Evolutionary conservation across 2,329 filamentous ascomycete species (phyloP).

Genomic region (Xylaria sp.): DNA sequence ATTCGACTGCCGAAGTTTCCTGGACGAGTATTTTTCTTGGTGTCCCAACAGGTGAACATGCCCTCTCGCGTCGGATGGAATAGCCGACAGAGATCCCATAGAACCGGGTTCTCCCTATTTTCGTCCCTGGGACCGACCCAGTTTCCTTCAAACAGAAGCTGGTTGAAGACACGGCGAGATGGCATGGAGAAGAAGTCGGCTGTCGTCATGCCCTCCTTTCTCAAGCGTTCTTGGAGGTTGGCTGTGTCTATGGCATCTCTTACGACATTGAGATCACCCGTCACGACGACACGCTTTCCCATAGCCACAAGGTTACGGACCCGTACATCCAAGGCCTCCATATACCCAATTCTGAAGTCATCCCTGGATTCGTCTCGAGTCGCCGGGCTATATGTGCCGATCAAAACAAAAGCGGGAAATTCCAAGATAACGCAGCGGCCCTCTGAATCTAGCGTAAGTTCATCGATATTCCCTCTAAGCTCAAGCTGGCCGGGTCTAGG

Average conservation of each 20-base stretch:
- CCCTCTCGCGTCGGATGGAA: constrained; percentile 82
- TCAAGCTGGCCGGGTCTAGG: constrained; percentile 79
- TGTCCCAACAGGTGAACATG: constrained; percentile 99
- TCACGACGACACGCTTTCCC: constrained; percentile 86
- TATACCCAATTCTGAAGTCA: constrained; percentile 82
- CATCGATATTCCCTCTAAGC: constrained; percentile 71
- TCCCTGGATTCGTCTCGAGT: constrained; percentile 85
- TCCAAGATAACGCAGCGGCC: constrained; percentile 91
- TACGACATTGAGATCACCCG: constrained; percentile 88
- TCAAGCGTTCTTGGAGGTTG: constrained; percentile 74
- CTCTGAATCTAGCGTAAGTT: constrained; percentile 82
- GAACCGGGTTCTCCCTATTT: constrained; percentile 73
- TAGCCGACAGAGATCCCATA: constrained; percentile 85
- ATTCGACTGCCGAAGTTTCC: constrained; percentile 93
- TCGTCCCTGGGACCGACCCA: constrained; percentile 74
- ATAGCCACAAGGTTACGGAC: constrained; percentile 82
- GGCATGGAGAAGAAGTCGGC: constrained; percentile 79
- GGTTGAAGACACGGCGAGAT: constrained; percentile 82
- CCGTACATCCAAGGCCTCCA: constrained; percentile 81
- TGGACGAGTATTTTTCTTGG: constrained; percentile 92
- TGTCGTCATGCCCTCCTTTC: constrained; percentile 73
- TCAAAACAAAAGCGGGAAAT: constrained; percentile 92
- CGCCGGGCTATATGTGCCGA: constrained; percentile 92
- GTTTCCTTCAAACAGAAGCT: constrained; percentile 78
- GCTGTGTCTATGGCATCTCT: constrained; percentile 78